phyloP scores from a whole-genome alignment of 768 basidiomycete genomes.

The Mycena sanguinolenta region DNA sequence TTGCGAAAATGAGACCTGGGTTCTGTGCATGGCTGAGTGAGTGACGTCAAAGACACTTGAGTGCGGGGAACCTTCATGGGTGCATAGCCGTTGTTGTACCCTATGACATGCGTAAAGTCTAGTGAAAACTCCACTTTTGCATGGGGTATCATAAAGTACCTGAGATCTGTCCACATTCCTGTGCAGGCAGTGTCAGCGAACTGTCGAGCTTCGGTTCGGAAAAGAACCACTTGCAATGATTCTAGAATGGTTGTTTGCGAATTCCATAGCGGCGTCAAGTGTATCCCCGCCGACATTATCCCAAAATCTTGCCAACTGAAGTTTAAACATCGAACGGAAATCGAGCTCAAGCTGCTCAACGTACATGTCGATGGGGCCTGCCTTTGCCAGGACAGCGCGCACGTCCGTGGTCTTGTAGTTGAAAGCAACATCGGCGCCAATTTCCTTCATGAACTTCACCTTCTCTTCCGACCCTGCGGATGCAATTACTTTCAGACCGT shows the following conservation, averaged over 20 bases:
- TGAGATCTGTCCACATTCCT: slow-evolving; percentile 60
- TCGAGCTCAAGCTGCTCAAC: slow-evolving; percentile 35
- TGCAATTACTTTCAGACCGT: no score
- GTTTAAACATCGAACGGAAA: background rate
- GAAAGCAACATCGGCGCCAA: no score
- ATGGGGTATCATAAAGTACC: slow-evolving; percentile 10
- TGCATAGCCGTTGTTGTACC: slow-evolving; percentile 50
- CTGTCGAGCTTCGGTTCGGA: no score
- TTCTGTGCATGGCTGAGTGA: background rate
- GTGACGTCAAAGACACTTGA: background rate
- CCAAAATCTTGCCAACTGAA: slow-evolving; percentile 57
- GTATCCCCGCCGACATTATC: slow-evolving; percentile 74
- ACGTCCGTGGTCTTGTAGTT: slow-evolving; percentile 54
- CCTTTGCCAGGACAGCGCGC: slow-evolving; percentile 60
- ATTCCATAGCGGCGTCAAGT: slow-evolving; percentile 67
- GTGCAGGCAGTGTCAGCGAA: no score
- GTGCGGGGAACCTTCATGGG: slow-evolving; percentile 21
- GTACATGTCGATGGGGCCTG: slow-evolving; percentile 54
- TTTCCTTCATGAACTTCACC: no score
- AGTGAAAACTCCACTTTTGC: no score
- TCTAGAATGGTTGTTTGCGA: slow-evolving; percentile 58
- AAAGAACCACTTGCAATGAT: slow-evolving; percentile 57
- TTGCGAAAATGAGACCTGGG: slow-evolving; percentile 4
- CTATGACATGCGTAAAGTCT: no score
- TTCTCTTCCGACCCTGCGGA: no score